phyloP scores from a whole-genome alignment of 129 eudicot genomes.

The Chrysanthemum lavandulifolium region DNA sequence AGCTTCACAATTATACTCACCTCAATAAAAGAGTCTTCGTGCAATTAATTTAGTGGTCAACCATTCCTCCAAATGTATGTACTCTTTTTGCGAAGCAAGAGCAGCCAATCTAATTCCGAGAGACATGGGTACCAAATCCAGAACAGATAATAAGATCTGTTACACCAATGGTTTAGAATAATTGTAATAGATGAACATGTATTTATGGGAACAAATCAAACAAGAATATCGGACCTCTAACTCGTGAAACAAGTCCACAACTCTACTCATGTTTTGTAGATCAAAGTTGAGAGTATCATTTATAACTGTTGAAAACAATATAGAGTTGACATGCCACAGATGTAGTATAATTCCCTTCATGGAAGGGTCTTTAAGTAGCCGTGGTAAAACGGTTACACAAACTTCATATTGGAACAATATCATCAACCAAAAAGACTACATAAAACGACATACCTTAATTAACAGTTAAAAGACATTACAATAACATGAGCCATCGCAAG shows the following conservation, averaged over 20 bases:
- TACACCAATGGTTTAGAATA: not conserved
- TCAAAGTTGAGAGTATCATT: slow-evolving; percentile 35
- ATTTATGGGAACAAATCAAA: not conserved
- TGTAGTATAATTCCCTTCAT: slow-evolving; percentile 33
- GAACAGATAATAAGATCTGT: slow-evolving; percentile 54
- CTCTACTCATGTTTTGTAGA: slow-evolving; percentile 33
- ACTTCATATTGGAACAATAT: slow-evolving; percentile 45
- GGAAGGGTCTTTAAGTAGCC: slow-evolving; percentile 34
- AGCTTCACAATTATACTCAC: slow-evolving; percentile 29
- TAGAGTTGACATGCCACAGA: slow-evolving; percentile 54
- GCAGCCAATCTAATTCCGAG: slow-evolving; percentile 60
- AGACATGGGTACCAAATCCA: slow-evolving; percentile 54
- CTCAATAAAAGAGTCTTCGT: slow-evolving; percentile 52
- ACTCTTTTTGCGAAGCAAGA: slow-evolving; percentile 56
- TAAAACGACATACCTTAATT: not conserved
- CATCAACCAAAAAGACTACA: not conserved
- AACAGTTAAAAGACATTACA: slow-evolving; percentile 37
- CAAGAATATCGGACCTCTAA: slow-evolving; percentile 43
- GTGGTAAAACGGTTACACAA: slow-evolving; percentile 45
- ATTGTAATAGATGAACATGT: not conserved
- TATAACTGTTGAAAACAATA: slow-evolving; percentile 49
- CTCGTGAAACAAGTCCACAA: slow-evolving; percentile 59
- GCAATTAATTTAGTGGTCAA: slow-evolving; percentile 41
- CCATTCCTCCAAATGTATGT: slow-evolving; percentile 64
- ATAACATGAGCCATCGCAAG: slow-evolving; percentile 62